Percentiles rank a stretch among this genome's conserved stretches.
These are phyloP conservation scores for Tephrocybe rancida DNA, from an alignment of 768 basidiomycete species.

Conservation along the genomic window DNA sequence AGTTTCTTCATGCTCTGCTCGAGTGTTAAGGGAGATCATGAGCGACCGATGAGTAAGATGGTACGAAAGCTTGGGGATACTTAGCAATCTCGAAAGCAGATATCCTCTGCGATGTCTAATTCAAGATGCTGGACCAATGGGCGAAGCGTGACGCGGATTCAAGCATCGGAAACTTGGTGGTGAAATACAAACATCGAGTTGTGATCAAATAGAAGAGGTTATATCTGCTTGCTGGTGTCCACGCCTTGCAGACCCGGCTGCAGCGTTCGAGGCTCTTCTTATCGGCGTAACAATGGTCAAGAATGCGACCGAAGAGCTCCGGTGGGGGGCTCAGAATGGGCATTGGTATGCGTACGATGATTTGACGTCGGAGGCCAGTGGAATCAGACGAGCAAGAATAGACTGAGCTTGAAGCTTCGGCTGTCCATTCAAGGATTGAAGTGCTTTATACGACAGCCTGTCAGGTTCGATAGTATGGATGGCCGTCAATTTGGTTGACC, in stretches of 20 bases:
- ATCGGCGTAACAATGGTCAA: neutral
- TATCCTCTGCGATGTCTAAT: neutral
- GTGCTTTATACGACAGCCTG: too few species aligned
- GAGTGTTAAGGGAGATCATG: neutral
- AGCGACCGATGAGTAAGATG: slow-evolving; percentile 2
- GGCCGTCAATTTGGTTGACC: too few species aligned
- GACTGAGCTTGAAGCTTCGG: too few species aligned
- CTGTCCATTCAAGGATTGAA: too few species aligned
- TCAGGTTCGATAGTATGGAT: too few species aligned
- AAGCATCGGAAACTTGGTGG: neutral
- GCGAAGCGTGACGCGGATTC: neutral
- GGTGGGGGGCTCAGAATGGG: neutral
- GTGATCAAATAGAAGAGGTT: slow-evolving; percentile 5
- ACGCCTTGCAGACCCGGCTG: neutral
- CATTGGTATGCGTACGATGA: too few species aligned
- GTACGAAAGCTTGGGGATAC: neutral
- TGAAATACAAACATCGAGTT: neutral
- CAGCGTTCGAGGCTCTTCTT: neutral
- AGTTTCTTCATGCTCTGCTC: neutral
- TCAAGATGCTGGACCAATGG: neutral
- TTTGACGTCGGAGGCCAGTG: too few species aligned
- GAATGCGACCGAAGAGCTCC: neutral
- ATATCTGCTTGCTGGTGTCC: slow-evolving; percentile 2
- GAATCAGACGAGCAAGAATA: too few species aligned
- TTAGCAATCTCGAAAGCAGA: neutral